These are phyloP conservation scores for Suillus alpinus DNA, from an alignment of 768 basidiomycete species.

Conservation along the genomic window DNA sequence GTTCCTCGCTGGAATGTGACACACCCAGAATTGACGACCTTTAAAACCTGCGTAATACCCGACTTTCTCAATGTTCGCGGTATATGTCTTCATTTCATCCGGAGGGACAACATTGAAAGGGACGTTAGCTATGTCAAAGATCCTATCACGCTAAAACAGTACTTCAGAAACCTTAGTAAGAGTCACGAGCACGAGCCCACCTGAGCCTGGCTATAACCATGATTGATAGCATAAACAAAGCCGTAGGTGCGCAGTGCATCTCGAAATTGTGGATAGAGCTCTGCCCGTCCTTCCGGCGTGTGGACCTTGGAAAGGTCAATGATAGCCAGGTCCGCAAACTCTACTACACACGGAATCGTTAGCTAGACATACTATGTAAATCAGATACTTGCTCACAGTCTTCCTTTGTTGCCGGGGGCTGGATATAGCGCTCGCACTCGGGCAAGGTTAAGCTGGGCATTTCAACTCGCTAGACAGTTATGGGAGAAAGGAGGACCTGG, in stretches of 20 bases:
- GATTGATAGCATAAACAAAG: slow-evolving; percentile 51
- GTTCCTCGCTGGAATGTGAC: slow-evolving; percentile 3
- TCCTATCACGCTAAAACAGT: slow-evolving; percentile 35
- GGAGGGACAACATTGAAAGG: slow-evolving; percentile 38
- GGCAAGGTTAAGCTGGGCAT: slow-evolving; percentile 7
- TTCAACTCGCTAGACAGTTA: not conserved
- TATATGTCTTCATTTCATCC: slow-evolving; percentile 42
- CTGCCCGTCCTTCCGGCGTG: slow-evolving; percentile 6
- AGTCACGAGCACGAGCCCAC: slow-evolving; percentile 21
- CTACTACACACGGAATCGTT: not conserved
- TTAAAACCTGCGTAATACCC: slow-evolving; percentile 50
- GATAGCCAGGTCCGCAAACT: slow-evolving; percentile 8
- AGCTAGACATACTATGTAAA: not conserved
- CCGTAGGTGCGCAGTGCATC: slow-evolving; percentile 18
- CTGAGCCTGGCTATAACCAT: slow-evolving; percentile 42
- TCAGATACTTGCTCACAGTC: not conserved
- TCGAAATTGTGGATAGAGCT: slow-evolving; percentile 7
- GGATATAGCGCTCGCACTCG: slow-evolving; percentile 4
- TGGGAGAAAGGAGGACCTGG: not conserved
- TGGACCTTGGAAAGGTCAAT: slow-evolving; percentile 5
- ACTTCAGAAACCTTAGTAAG: not conserved
- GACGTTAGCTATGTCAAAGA: slow-evolving; percentile 48
- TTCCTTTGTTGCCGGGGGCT: slow-evolving; percentile 3
- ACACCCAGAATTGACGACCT: slow-evolving; percentile 45
- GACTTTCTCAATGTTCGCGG: slow-evolving; percentile 35